Evolutionary conservation across 2,329 filamentous ascomycete genomes (phyloP).

Genomic region (Sarocladium kiliense): DNA sequence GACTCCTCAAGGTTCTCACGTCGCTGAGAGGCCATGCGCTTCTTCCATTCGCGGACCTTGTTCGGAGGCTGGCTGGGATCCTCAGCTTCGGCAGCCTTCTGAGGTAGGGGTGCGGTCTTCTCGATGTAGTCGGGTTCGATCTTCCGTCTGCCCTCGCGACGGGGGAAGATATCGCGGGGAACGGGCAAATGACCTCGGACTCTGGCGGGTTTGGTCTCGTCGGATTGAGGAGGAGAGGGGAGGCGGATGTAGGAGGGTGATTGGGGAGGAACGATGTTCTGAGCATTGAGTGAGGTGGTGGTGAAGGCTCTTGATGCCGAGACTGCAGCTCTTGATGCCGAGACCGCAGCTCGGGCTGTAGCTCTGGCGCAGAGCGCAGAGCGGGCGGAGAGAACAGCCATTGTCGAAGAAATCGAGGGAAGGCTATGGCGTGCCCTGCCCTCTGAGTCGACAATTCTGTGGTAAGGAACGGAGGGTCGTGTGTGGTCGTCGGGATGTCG

Average conservation of each 20-base stretch:
- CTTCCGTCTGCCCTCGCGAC: conserved; percentile 54
- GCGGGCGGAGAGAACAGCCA: background rate
- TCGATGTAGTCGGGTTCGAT: conserved; percentile 54
- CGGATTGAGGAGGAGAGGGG: conserved; percentile 69
- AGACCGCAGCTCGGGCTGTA: conserved; percentile 19
- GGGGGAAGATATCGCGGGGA: conserved; percentile 73
- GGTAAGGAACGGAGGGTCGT: background rate
- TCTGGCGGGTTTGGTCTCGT: conserved; percentile 37
- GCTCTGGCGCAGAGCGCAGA: conserved; percentile 15
- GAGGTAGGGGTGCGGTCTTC: conserved; percentile 43
- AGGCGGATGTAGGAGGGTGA: conserved; percentile 84
- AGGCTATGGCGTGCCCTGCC: background rate
- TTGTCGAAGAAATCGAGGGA: background rate
- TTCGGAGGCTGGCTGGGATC: background rate
- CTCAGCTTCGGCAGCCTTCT: conserved; percentile 24
- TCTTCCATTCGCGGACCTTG: conserved; percentile 53
- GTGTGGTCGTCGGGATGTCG: background rate
- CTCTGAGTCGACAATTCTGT: background rate
- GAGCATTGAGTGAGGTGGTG: conserved; percentile 29
- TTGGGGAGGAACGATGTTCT: conserved; percentile 68
- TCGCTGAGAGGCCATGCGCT: conserved; percentile 65
- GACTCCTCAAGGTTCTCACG: conserved; percentile 69
- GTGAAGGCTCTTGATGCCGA: conserved; percentile 25
- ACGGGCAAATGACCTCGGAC: conserved; percentile 78
- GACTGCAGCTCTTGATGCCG: conserved; percentile 20